Percentiles rank a stretch among this genome's conserved stretches.
phyloP scores from a whole-genome alignment of 352 stramenopile genomes.

The Pythium sukuiense region DNA sequence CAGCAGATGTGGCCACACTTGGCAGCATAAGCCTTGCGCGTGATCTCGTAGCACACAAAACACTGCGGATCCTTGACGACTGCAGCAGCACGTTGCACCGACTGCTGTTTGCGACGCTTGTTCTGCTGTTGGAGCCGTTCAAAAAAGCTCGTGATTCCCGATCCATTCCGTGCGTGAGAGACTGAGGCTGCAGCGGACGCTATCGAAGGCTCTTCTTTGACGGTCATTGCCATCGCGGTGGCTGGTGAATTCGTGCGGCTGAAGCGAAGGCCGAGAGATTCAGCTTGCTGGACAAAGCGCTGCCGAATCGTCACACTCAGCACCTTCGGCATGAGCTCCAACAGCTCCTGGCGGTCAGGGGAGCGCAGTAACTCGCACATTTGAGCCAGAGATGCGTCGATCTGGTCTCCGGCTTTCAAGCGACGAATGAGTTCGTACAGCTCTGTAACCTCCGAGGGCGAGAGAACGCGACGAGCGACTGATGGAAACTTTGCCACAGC shows the following conservation, averaged over 20 bases:
- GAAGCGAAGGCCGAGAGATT: slow-evolving; percentile 32
- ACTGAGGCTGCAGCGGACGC: neutral
- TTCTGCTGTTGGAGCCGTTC: slow-evolving; percentile 67
- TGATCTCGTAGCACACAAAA: slow-evolving; percentile 84
- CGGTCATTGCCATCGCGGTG: neutral
- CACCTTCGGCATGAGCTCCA: slow-evolving; percentile 68
- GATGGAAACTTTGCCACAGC: slow-evolving; percentile 43
- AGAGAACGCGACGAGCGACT: slow-evolving; percentile 56
- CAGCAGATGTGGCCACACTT: slow-evolving; percentile 86
- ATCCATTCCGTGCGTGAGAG: neutral
- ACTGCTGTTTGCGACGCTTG: slow-evolving; percentile 41
- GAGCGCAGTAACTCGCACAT: slow-evolving; percentile 56
- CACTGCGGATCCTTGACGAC: slow-evolving; percentile 81
- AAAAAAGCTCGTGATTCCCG: slow-evolving; percentile 47
- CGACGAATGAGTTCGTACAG: slow-evolving; percentile 66
- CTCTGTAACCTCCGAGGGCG: slow-evolving; percentile 41
- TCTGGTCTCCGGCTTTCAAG: slow-evolving; percentile 41
- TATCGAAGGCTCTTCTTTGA: neutral
- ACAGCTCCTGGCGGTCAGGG: slow-evolving; percentile 47
- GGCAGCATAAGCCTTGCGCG: slow-evolving; percentile 70
- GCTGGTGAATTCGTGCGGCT: neutral
- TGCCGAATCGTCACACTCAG: slow-evolving; percentile 43
- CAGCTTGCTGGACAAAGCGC: slow-evolving; percentile 47
- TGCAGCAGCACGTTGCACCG: slow-evolving; percentile 31
- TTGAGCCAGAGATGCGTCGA: slow-evolving; percentile 38